phyloP scores from a whole-genome alignment of 495 filamentous ascomycete species.

The Annulohypoxylon stygium region DNA sequence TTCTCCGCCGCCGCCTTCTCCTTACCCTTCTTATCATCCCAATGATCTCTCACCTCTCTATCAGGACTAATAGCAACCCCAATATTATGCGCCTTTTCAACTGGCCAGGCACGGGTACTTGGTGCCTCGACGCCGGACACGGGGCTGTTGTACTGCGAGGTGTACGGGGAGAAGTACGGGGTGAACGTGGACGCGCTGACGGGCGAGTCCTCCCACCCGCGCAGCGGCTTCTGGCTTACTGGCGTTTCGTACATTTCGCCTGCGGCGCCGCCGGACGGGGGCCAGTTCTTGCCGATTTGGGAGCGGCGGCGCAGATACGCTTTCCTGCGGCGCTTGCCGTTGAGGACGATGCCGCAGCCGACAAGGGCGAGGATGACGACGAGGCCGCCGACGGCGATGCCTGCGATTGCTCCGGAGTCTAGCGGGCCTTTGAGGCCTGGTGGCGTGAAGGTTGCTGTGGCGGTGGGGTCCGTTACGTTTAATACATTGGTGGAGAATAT shows the following conservation, averaged over 20 bases:
- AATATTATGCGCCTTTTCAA: conserved; percentile 46
- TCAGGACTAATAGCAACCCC: conserved; percentile 49
- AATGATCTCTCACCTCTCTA: conserved; percentile 29
- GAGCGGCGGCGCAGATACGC: conserved; percentile 58
- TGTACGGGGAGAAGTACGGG: conserved; percentile 64
- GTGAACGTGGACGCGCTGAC: conserved; percentile 57
- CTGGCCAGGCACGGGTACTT: conserved; percentile 47
- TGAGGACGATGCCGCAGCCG: conserved; percentile 62
- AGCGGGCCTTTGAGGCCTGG: conserved; percentile 54
- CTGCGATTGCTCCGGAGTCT: conserved; percentile 63
- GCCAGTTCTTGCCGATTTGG: conserved; percentile 56
- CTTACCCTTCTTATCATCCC: conserved; percentile 50
- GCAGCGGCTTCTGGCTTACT: conserved; percentile 60
- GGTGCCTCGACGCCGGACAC: conserved; percentile 54
- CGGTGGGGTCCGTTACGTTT: conserved; percentile 57
- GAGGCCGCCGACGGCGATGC: conserved; percentile 64
- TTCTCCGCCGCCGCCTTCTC: conserved; percentile 32
- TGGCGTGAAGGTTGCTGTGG: conserved; percentile 46
- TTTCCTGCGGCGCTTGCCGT: conserved; percentile 62
- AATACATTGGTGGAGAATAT: conserved; percentile 62
- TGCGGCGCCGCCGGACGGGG: conserved; percentile 43
- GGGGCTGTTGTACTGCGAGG: conserved; percentile 62
- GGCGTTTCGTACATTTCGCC: conserved; percentile 64
- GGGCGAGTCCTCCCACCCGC: conserved; percentile 63
- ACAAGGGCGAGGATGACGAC: conserved; percentile 57